Evolutionary conservation across 495 filamentous ascomycete species (phyloP).

Genomic region (Podospora fimiseda): DNA sequence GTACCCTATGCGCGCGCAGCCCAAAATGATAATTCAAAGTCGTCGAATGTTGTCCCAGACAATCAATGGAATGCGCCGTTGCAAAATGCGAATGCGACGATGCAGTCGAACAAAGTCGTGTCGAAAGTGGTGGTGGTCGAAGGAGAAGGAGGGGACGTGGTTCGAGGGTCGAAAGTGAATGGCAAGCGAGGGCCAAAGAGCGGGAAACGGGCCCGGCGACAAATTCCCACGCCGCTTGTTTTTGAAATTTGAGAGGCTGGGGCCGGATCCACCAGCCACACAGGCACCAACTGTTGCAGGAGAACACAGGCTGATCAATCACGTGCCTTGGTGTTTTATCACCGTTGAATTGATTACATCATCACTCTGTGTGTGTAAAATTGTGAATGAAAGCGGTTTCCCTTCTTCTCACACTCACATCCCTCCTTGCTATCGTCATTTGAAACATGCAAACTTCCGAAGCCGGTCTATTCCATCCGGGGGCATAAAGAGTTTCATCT

Average conservation of each 20-base stretch:
- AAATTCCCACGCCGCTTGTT: conserved; percentile 3
- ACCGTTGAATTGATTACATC: conserved; percentile 3
- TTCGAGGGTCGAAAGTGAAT: conserved; percentile 4
- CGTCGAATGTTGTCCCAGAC: conserved; percentile 8
- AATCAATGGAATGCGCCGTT: conserved; percentile 17
- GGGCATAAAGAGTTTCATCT: no score
- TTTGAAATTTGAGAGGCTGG: conserved; percentile 32
- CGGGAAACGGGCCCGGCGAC: conserved; percentile 6
- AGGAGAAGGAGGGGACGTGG: conserved; percentile 9
- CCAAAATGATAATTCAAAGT: conserved; percentile 7
- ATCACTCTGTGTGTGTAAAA: no score
- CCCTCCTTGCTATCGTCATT: no score
- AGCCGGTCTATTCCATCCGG: no score
- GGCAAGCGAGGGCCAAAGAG: conserved; percentile 1
- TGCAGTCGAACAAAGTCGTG: conserved; percentile 14
- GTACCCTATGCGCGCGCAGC: conserved; percentile 9
- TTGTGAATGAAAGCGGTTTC: no score
- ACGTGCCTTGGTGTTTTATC: conserved; percentile 12
- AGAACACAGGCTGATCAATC: conserved; percentile 2
- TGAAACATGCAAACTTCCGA: no score
- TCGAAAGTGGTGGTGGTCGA: conserved; percentile 3
- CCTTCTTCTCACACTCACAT: no score
- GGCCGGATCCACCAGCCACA: conserved; percentile 24
- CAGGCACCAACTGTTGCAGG: not conserved
- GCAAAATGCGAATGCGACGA: conserved; percentile 15